Base-by-base conservation (phyloP, 2,329 filamentous ascomycete genomes). In the Paracorniculantispora psalliotae region DNA sequence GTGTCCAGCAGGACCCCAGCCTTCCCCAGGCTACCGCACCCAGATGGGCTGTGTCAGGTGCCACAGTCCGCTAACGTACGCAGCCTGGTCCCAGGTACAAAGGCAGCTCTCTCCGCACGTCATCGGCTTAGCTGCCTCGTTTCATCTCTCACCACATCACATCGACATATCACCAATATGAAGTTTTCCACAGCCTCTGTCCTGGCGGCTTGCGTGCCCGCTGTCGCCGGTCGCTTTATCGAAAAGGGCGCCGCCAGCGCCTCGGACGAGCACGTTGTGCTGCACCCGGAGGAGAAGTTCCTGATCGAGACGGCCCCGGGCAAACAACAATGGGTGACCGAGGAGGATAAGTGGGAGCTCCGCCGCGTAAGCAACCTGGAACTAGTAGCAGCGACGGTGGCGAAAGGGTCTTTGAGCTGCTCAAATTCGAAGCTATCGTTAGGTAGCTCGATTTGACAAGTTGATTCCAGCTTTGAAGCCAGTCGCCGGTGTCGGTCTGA, bases 341-440 rank as follows among this genome's bases (percentile, higher is more conserved):
- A 97, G 68, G 90, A 96, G 37, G 87, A 97, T 77, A 99, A 97
- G 76, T 97, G 93, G 92, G 86, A 88, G 73, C 77, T 97, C 63
- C 87, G 89, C 69, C 82, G 91, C 66, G 92, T 96, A 81, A 60
- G 84, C 75, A 39, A 8, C 23, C 23, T 23, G 2, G 4, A 17
- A 19, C n/a, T 17, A 17, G 21, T 23, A 23, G n/a, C 19, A 25
- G 5, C 25, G n/a, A 47, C n/a, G n/a, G n/a, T n/a, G n/a, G n/a
- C n/a, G n/a, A n/a, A n/a, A n/a, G n/a, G n/a, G n/a, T n/a, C n/a
- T n/a, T n/a, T n/a, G n/a, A n/a, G n/a, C n/a, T n/a, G n/a, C n/a
- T n/a, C n/a, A n/a, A n/a, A n/a, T n/a, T n/a, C n/a, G n/a, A n/a
- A n/a, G n/a, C n/a, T n/a, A n/a, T n/a, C n/a, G n/a, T n/a, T n/a